A percentile compares a stretch with the other conserved stretches of the same genome.
Evolutionary conservation across 2,329 filamentous ascomycete genomes (phyloP).

Genomic region (Aspergillus quadrilineatus): DNA sequence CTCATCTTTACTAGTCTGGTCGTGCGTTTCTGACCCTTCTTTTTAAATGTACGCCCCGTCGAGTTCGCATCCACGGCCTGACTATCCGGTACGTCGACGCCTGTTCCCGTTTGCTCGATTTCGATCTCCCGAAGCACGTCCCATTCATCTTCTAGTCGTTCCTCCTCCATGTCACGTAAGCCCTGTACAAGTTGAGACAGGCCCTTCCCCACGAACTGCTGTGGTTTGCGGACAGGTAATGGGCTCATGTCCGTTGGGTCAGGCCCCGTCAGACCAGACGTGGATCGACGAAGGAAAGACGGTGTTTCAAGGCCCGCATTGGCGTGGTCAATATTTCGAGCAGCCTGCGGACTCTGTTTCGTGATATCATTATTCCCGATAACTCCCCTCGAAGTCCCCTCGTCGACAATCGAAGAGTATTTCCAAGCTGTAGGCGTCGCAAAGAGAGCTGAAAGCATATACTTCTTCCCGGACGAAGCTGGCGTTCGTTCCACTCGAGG

Average conservation of each 20-base stretch:
- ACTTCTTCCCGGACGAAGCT: conserved; percentile 45
- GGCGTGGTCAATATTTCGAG: not conserved
- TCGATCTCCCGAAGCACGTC: conserved; percentile 48
- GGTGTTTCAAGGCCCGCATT: conserved; percentile 36
- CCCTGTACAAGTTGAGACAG: conserved; percentile 41
- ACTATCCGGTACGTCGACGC: conserved; percentile 30
- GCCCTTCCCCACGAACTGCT: conserved; percentile 39
- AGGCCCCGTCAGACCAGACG: conserved; percentile 29
- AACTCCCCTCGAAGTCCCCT: conserved; percentile 23
- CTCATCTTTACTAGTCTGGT: conserved; percentile 47
- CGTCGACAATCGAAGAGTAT: conserved; percentile 42
- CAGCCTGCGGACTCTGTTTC: not conserved
- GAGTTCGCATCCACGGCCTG: conserved; percentile 25
- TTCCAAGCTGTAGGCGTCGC: conserved; percentile 47
- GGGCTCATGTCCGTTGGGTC: conserved; percentile 34
- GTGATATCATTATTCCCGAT: not conserved
- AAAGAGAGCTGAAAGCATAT: conserved; percentile 47
- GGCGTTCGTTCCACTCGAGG: conserved; percentile 38
- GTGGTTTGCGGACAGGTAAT: conserved; percentile 37
- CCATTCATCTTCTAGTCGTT: conserved; percentile 43
- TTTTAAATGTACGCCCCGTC: conserved; percentile 39
- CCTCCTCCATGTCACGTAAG: conserved; percentile 42
- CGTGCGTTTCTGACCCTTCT: conserved; percentile 51
- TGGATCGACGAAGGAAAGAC: conserved; percentile 40
- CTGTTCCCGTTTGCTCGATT: conserved; percentile 30